Evolutionary conservation across 768 basidiomycete genomes (phyloP).

Genomic region (Trametes villosa): DNA sequence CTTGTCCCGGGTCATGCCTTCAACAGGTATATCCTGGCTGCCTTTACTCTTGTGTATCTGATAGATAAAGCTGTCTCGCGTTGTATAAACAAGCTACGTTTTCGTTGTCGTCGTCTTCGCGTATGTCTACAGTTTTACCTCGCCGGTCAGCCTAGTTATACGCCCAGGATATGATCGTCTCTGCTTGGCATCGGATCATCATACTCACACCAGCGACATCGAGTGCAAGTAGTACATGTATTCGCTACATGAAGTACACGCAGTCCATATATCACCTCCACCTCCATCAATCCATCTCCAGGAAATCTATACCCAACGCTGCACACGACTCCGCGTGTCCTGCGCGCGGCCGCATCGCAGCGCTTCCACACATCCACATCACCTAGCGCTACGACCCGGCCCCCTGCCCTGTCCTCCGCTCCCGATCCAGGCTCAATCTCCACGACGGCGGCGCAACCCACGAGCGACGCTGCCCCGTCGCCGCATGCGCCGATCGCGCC

Average conservation of each 20-base stretch:
- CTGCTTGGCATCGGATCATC: too few species aligned
- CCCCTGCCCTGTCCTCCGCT: neutral
- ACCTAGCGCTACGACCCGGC: neutral
- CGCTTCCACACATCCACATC: neutral
- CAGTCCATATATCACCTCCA: neutral
- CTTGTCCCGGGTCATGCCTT: too few species aligned
- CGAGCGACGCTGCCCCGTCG: neutral
- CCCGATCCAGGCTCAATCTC: constrained; percentile 17
- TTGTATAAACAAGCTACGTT: too few species aligned
- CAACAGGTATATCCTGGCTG: too few species aligned
- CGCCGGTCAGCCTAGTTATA: too few species aligned
- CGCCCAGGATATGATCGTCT: too few species aligned
- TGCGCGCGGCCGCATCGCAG: neutral
- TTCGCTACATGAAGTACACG: neutral
- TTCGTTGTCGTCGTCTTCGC: too few species aligned
- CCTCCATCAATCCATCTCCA: neutral
- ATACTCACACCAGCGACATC: neutral
- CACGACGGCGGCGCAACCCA: constrained; percentile 24
- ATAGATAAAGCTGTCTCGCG: too few species aligned
- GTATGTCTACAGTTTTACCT: too few species aligned
- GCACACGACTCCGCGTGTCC: constrained; percentile 1
- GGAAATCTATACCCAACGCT: neutral
- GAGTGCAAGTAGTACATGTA: neutral
- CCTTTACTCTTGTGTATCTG: too few species aligned
- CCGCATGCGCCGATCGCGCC: neutral